Conservation (phyloP, 495 filamentous ascomycete species). For the Trichocladium uniseriatum region DNA sequence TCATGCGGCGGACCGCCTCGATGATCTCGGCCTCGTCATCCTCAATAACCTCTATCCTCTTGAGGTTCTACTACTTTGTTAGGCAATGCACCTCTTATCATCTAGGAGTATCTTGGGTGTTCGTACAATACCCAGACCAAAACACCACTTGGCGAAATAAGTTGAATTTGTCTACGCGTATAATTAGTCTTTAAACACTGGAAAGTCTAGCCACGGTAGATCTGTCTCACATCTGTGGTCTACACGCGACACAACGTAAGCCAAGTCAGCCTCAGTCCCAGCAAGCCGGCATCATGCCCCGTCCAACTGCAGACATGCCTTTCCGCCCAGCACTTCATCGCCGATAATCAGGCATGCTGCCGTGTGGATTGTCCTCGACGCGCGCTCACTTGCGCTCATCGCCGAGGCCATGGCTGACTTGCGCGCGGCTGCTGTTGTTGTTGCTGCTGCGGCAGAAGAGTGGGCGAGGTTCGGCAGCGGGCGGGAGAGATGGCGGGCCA, state of each 20-base stretch:
- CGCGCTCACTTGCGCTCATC: constrained; percentile 46
- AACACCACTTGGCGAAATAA: constrained; percentile 89
- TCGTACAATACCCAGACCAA: constrained; percentile 67
- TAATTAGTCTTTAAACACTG: background rate
- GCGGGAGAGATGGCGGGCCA: constrained; percentile 62
- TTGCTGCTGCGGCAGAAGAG: constrained; percentile 33
- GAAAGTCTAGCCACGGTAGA: too few relatives aligned
- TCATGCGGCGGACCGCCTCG: constrained; percentile 79
- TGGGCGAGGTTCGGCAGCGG: constrained; percentile 49
- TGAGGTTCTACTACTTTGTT: constrained; percentile 47
- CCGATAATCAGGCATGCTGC: constrained; percentile 94
- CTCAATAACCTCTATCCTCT: constrained; percentile 82
- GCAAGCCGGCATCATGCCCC: background rate
- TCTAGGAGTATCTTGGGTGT: background rate
- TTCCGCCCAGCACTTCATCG: constrained; percentile 93
- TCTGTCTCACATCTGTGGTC: constrained; percentile 28
- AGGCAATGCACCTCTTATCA: background rate
- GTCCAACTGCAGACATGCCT: constrained; percentile 45
- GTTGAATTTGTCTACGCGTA: constrained; percentile 71
- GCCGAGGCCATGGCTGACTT: constrained; percentile 32
- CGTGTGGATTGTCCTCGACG: constrained; percentile 64
- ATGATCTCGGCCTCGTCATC: constrained; percentile 88
- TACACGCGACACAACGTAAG: constrained; percentile 3
- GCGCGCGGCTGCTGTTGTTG: constrained; percentile 12
- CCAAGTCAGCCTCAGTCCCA: constrained; percentile 8